Conservation (phyloP, 495 filamentous ascomycete genomes). For the Podospora bellae-mahoneyi region DNA sequence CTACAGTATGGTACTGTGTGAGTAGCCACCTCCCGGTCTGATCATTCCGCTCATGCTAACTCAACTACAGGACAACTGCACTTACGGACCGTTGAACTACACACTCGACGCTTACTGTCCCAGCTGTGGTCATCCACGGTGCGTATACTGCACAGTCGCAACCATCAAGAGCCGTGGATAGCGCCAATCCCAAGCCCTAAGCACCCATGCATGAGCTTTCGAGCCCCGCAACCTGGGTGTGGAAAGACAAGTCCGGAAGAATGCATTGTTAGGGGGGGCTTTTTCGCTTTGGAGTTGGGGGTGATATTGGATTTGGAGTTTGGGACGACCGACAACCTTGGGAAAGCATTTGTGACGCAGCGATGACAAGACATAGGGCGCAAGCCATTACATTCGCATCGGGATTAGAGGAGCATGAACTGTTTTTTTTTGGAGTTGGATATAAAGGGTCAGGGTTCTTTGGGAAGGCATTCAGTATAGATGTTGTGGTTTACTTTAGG, state of each 20-base stretch:
- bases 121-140: not conserved
- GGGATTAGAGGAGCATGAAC: not conserved
- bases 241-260: no score
- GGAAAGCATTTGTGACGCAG: not conserved
- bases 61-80: constrained; percentile 9
- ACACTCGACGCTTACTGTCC: not conserved
- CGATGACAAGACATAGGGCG: not conserved
- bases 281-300: no score
- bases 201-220: not conserved
- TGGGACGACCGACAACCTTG: not conserved
- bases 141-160: constrained; percentile 1
- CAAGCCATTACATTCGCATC: not conserved
- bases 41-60: not conserved
- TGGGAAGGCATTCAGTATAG: not conserved
- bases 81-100: constrained; percentile 9
- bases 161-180: no score
- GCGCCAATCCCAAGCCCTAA: no score
- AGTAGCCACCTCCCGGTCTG: not conserved
- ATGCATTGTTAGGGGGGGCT: not conserved
- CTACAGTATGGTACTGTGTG: constrained; percentile 17
- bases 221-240: no score
- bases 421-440: not conserved
- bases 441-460: not conserved
- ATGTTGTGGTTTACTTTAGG: not conserved
- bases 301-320: not conserved